These are phyloP conservation scores for Solanum piurae DNA, from an alignment of 257 asterid species.

Conservation along the genomic window DNA sequence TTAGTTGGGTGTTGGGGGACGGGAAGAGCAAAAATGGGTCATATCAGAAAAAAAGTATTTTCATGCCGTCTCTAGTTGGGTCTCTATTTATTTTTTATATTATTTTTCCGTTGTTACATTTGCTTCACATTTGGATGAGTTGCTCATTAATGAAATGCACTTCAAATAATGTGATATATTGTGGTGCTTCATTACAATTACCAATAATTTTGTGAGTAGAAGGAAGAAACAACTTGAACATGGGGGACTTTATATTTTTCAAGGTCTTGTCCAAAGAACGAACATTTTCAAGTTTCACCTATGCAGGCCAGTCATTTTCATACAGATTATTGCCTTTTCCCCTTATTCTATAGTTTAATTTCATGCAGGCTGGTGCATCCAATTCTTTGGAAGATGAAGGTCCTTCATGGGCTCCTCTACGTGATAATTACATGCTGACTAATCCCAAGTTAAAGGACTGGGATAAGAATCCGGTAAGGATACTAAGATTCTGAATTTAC, in stretches of 20 bases:
- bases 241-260: not conserved
- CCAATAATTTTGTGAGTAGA: not conserved
- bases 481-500: not conserved
- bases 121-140: not conserved
- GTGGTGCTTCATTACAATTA: not conserved
- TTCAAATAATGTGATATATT: not conserved
- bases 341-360: conserved; percentile 2
- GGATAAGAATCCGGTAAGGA: conserved; percentile 74
- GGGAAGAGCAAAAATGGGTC: not conserved
- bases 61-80: not conserved
- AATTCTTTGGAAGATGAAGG: conserved; percentile 32
- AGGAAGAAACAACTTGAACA: not conserved
- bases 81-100: not conserved
- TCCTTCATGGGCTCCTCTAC: conserved; percentile 85
- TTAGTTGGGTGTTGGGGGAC: not conserved
- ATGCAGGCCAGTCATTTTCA: not conserved
- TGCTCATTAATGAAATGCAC: not conserved
- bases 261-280: not conserved
- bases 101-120: not conserved
- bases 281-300: not conserved
- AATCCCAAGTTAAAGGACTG: conserved; percentile 80
- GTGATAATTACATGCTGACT: conserved; percentile 84
- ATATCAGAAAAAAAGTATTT: not conserved
- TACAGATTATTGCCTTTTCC: not conserved
- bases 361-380: conserved; percentile 43